Evolutionary conservation across 768 basidiomycete species (phyloP), one percentile per base, ranked within the genome.

Genomic region (Hysterangium stoloniferum): DNA sequence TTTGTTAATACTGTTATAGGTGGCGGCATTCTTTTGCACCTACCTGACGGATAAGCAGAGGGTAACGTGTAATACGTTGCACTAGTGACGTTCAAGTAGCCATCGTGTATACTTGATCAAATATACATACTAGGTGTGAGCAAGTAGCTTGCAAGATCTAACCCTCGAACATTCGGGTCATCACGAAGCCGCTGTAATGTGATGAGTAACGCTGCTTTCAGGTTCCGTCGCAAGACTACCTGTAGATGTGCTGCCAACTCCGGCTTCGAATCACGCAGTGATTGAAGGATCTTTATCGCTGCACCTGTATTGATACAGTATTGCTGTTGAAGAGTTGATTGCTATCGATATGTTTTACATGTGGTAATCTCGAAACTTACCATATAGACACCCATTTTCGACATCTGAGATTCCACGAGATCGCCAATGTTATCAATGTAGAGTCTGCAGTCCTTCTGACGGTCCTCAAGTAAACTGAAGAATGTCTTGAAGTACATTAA

Each of bases 41-140:
- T 43, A 80, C 82, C 66, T 90, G 87, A 48, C 82, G 81, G 56
- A 97, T 82, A 28, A 97, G 73, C 0, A 99, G 72, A 0, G 95
- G 95, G 62, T 98, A 99, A 51, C 91, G 76, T 0, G 95, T 96
- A 50, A 97, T 82, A 7, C 95, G 82, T 79, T 96, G 92, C 92
- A 94, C 89, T 92, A 54, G n/a, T 12, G n/a, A 38, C 22, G 9
- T 54, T 17, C 45, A 22, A 28, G 15, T 19, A 34, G 38, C 37
- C 4, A 59, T 35, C 8, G 40, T n/a, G 25, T 17, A 43, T 28
- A 32, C 33, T 4, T 1, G 25, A 15, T 20, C 24, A 53, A 52
- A 6, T 36, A 48, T 2, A 69, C 81, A 58, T 64, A 93, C 92
- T 95, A 0, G 93, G 93, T n/a, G 80, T 82, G 8, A 97, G 77